Base-by-base conservation (phyloP, 192 early-diverging fungal species). In the Umbelopsis sp. region DNA sequence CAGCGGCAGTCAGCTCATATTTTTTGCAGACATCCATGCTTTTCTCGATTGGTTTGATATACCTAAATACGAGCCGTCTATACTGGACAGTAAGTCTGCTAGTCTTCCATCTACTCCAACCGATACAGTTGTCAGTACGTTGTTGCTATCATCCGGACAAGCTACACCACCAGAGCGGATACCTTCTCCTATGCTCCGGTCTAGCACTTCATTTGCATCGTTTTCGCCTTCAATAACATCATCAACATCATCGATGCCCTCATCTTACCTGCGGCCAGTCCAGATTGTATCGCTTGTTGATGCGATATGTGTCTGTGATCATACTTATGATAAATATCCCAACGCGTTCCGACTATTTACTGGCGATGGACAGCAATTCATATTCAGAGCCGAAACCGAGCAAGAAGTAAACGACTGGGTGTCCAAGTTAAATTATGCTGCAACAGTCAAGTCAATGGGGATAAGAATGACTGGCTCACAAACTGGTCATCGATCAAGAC, bases 351-450 rank as follows among this genome's bases (percentile, higher is more conserved):
- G 92, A 20, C 73, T 93, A 20, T 82, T 88, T 21, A 85, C 88
- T 5, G 87, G 83, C 6, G 88, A 91, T 47, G 88, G 88, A 25
- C 87, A 91, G 69, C 90, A 92, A 70, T 89, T 90, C 53, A 71
- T 93, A 46, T 82, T 93, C 66, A 82, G 88, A 77, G 89, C 90
- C 6, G 79, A 90, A 7, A 81, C 78, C 51, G 90, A 91, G 69
- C 80, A 85, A 37, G 85, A 89, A 22, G 88, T 93, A 78, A 87
- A 91, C 33, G 90, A 93, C 71, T 93, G 92, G 92, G 91, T 93
- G 83, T 78, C 84, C 41, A 87, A 87, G 48, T 89, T 93, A 64
- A 93, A 93, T 81, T 93, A 91, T 73, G 91, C 91, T 0, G 87
- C 91, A 7, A 82, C 91, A 16, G 85, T 93, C 74, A 93, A 91